A percentile compares a stretch with the other conserved stretches of the same genome.
Conservation (phyloP, 108 stramenopile genomes). For the Nitzschia sp. region DNA sequence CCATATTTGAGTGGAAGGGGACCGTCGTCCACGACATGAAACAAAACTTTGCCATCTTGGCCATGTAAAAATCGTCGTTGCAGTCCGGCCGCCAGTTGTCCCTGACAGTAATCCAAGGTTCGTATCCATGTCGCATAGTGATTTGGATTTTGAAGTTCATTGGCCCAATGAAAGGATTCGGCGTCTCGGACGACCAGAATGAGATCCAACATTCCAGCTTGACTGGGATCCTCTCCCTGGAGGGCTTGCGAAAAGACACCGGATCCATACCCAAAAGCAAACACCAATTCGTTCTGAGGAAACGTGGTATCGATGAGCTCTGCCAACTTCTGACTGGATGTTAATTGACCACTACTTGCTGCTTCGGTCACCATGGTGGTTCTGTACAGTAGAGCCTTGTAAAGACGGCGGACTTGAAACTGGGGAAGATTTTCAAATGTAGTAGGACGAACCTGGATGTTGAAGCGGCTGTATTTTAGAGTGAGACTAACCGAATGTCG, state of each 20-base stretch:
- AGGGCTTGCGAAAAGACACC: conserved; percentile 73
- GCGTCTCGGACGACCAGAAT: conserved; percentile 68
- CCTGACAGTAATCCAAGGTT: background rate
- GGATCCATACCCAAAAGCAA: conserved; percentile 86
- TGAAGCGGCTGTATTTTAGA: too few relatives aligned
- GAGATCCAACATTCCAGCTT: conserved; percentile 68
- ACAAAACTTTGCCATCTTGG: conserved; percentile 34
- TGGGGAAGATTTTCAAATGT: too few relatives aligned
- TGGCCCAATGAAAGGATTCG: conserved; percentile 58
- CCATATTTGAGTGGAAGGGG: conserved; percentile 71
- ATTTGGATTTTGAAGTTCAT: conserved; percentile 51
- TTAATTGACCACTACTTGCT: background rate
- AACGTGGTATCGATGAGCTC: conserved; percentile 34
- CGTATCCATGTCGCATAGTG: conserved; percentile 62
- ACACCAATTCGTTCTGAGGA: conserved; percentile 54
- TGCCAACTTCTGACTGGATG: background rate
- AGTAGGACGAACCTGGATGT: too few relatives aligned
- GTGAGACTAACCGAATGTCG: too few relatives aligned
- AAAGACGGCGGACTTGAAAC: too few relatives aligned
- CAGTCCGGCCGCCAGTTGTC: conserved; percentile 12
- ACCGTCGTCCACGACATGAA: conserved; percentile 31
- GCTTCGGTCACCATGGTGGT: too few relatives aligned
- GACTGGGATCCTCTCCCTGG: background rate
- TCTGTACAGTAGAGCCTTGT: too few relatives aligned
- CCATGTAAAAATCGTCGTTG: conserved; percentile 27